phyloP scores from a whole-genome alignment of 225 moss, liverwort and hornwort species.

The Bryum argenteum region DNA sequence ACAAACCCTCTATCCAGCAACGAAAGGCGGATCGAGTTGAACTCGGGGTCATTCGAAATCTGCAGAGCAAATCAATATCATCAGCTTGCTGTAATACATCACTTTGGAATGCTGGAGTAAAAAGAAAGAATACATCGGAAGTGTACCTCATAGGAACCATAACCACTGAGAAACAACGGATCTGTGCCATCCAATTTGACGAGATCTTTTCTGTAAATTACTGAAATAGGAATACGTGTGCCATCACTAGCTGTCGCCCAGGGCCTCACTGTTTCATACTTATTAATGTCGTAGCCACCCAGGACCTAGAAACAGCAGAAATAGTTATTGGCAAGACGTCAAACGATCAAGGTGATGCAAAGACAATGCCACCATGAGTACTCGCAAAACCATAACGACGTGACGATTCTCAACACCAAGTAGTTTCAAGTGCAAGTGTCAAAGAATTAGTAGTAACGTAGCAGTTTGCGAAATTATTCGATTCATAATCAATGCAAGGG shows the following conservation, averaged over 20 bases:
- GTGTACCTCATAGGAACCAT: slow-evolving; percentile 90
- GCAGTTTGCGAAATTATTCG: not conserved
- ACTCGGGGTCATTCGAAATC: slow-evolving; percentile 77
- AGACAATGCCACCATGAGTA: slow-evolving; percentile 5
- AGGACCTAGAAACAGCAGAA: slow-evolving; percentile 59
- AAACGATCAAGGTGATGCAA: not conserved
- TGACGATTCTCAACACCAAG: not conserved
- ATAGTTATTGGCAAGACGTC: slow-evolving; percentile 20
- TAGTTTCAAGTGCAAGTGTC: not conserved
- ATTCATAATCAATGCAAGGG: slow-evolving; percentile 21
- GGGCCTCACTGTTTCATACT: slow-evolving; percentile 72
- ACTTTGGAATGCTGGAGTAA: slow-evolving; percentile 1
- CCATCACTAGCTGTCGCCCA: slow-evolving; percentile 90
- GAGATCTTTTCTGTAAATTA: slow-evolving; percentile 80
- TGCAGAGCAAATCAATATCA: slow-evolving; percentile 37
- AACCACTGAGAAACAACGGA: slow-evolving; percentile 83
- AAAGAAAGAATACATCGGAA: slow-evolving; percentile 9
- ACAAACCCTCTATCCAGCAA: slow-evolving; percentile 83
- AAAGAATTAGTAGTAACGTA: not conserved
- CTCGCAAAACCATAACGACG: not conserved
- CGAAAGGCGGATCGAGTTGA: slow-evolving; percentile 63
- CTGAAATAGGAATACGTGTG: slow-evolving; percentile 80
- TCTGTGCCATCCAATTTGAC: slow-evolving; percentile 89
- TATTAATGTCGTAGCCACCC: slow-evolving; percentile 72
- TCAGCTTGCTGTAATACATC: slow-evolving; percentile 27